These are phyloP conservation scores for Senecio squalidus DNA, from an alignment of 140 eudicot genomes.

Conservation along the genomic window DNA sequence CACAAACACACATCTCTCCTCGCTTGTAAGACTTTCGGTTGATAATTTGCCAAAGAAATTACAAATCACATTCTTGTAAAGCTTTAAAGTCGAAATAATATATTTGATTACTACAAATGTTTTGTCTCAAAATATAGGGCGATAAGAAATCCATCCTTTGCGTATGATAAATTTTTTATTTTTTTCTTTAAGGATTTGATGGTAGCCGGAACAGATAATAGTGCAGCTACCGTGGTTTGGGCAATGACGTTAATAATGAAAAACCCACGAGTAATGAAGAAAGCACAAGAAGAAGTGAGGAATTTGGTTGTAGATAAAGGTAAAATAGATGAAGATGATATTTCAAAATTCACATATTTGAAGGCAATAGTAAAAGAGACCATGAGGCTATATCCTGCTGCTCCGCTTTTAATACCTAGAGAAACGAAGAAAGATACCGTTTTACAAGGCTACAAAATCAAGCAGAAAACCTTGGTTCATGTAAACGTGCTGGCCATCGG, in stretches of 20 bases:
- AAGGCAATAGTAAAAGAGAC: slow-evolving; percentile 36
- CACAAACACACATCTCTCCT: too few species aligned
- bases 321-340: slow-evolving; percentile 25
- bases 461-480: slow-evolving; percentile 25
- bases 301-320: slow-evolving; percentile 19
- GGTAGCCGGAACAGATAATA: slow-evolving; percentile 41
- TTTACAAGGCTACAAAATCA: slow-evolving; percentile 32
- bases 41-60: too few species aligned
- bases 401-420: slow-evolving; percentile 29
- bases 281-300: slow-evolving; percentile 35
- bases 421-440: slow-evolving; percentile 16
- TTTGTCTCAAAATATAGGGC: too few species aligned
- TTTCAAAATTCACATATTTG: slow-evolving; percentile 21
- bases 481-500: slow-evolving; percentile 36
- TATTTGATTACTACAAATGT: too few species aligned
- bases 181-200: slow-evolving; percentile 22
- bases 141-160: too few species aligned
- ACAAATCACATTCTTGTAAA: too few species aligned
- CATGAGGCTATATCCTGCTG: slow-evolving; percentile 33
- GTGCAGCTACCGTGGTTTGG: slow-evolving; percentile 37
- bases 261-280: slow-evolving; percentile 28
- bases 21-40: too few species aligned
- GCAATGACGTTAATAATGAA: slow-evolving; percentile 34
- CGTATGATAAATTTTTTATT: neutral
- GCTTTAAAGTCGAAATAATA: too few species aligned